Evolutionary conservation across 306 rosid genomes (phyloP), one percentile per base, ranked within the genome.

Genomic region (Gastrolobium bilobum): DNA sequence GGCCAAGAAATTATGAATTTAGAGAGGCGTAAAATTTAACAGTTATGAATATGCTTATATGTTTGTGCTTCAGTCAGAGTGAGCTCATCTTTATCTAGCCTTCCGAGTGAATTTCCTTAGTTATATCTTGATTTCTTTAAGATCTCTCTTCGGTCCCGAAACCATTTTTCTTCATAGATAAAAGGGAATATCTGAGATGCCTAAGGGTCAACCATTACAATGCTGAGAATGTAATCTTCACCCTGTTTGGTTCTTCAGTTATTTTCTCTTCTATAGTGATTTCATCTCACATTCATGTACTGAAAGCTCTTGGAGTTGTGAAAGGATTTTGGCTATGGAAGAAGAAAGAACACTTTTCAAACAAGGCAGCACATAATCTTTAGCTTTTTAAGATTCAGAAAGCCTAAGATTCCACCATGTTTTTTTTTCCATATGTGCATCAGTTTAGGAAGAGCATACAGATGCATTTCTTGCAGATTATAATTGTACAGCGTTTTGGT

Each of bases 381-480:
- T 40, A 77, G 54, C 54, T 38, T 39, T 39, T 7, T 64, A 7
- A 77, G 73, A 39, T 64, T 77, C 15, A 7, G 34, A 51, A 77
- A 77, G 29, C 52, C 14, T 35, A 75, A 15, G 14, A 62, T 10
- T 61, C 15, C 66, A 38, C 33, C 73, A 51, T 61, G 67, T 7
- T 71, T 61, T 79, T 62, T 20, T 20, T 20, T 71, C 73, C 83
- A 79, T 48, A 75, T 40, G 59, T 62, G 59, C 67, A 61, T 51
- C 53, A 79, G 48, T 62, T 71, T 62, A 47, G 83, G 78, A 30
- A 79, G 73, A 40, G 71, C 47, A 57, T n/a, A 39, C 65, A 79
- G 29, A 38, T 79, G 40, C 37, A 79, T 63, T 62, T 79, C 83
- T 72, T 79, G 78, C 40, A 71, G 47, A 31, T 61, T 44, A 40